Evolutionary conservation across 192 early-diverging fungal species (phyloP).

Genomic region (Coemansia sp.): DNA sequence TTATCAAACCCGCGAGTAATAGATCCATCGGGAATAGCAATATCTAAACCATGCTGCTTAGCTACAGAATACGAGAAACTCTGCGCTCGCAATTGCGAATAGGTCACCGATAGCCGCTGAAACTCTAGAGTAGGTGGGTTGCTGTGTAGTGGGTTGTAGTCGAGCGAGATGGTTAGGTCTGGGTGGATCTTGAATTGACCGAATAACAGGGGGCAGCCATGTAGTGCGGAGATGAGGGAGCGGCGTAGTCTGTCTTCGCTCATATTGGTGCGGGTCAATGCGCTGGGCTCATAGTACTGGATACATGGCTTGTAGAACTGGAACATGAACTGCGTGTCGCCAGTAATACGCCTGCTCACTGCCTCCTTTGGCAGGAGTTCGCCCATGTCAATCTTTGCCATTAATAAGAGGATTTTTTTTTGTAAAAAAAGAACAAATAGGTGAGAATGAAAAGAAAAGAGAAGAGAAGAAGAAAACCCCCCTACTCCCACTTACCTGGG

Average conservation of each 20-base stretch:
- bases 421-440: neutral
- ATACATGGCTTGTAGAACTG: conserved; percentile 54
- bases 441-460: neutral
- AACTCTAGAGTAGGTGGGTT: conserved; percentile 46
- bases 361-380: neutral
- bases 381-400: conserved; percentile 15
- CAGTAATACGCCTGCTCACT: conserved; percentile 18
- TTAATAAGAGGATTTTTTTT: neutral
- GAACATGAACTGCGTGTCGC: conserved; percentile 57
- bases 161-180: conserved; percentile 24
- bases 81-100: conserved; percentile 8
- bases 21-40: conserved; percentile 36
- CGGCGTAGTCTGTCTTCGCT: conserved; percentile 2
- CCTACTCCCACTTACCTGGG: neutral
- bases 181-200: conserved; percentile 23
- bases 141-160: conserved; percentile 17
- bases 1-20: conserved; percentile 8
- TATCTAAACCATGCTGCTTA: conserved; percentile 16
- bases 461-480: neutral
- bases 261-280: conserved; percentile 9
- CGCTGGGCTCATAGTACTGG: conserved; percentile 34
- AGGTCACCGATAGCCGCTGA: conserved; percentile 7
- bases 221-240: conserved; percentile 25
- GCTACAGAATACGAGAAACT: conserved; percentile 36
- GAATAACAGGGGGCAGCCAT: conserved; percentile 35